Conservation (phyloP, 129 eudicot species). For the Glebionis coronaria region DNA sequence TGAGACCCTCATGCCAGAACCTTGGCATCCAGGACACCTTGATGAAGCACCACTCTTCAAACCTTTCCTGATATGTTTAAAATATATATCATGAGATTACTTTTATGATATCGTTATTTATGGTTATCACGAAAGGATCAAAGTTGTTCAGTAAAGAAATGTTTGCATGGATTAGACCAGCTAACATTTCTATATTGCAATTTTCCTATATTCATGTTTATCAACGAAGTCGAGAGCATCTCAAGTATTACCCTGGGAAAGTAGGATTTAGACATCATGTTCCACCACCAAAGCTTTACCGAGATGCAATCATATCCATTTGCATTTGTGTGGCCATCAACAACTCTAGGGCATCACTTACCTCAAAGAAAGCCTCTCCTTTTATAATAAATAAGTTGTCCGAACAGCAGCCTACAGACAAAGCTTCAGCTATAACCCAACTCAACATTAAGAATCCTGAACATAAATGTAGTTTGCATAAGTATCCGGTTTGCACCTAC, state of each 20-base stretch:
- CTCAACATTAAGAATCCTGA: too few species aligned
- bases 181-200: not conserved
- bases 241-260: conserved; percentile 85
- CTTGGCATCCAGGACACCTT: too few species aligned
- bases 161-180: too few species aligned
- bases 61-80: conserved; percentile 58
- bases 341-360: conserved; percentile 30
- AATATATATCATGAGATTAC: conserved; percentile 10
- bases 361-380: conserved; percentile 81
- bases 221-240: conserved; percentile 62
- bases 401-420: conserved; percentile 69
- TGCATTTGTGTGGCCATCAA: not conserved
- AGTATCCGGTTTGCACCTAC: too few species aligned
- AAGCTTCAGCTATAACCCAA: conserved; percentile 54
- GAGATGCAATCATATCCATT: conserved; percentile 15
- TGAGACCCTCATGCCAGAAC: conserved; percentile 61
- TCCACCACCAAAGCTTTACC: conserved; percentile 71
- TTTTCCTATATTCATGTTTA: too few species aligned
- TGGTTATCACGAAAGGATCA: not conserved
- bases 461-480: too few species aligned
- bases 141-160: too few species aligned
- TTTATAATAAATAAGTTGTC: conserved; percentile 73
- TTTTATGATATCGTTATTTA: not conserved
- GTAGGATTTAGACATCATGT: conserved; percentile 55
- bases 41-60: too few species aligned